Conservation (phyloP, 192 early-diverging fungal genomes). For the Coemansia sp. region DNA sequence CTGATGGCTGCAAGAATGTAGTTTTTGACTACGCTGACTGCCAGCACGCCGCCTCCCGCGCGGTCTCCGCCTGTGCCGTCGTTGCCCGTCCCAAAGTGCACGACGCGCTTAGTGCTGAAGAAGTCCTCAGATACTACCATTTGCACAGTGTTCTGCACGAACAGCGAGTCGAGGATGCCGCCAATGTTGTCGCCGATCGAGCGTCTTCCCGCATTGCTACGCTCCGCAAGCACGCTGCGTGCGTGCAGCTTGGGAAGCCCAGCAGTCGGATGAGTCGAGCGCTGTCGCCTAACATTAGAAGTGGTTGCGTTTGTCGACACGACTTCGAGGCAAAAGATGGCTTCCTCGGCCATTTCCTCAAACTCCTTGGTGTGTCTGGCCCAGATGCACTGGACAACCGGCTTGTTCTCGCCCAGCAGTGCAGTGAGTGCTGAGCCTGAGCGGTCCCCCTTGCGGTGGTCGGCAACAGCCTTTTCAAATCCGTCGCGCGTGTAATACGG, state of each 20-base stretch:
- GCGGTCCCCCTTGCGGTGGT: slow-evolving; percentile 52
- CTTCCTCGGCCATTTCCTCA: slow-evolving; percentile 61
- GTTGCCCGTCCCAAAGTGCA: slow-evolving; percentile 61
- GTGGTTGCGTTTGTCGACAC: not conserved
- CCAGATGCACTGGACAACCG: slow-evolving; percentile 73
- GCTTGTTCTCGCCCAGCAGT: slow-evolving; percentile 25
- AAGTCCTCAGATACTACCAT: slow-evolving; percentile 77
- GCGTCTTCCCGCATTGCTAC: not conserved
- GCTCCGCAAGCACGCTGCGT: slow-evolving; percentile 4
- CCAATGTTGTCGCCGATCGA: slow-evolving; percentile 13
- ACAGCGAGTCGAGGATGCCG: slow-evolving; percentile 29
- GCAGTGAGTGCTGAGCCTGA: slow-evolving; percentile 22
- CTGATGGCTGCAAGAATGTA: slow-evolving; percentile 73
- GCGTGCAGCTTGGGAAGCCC: slow-evolving; percentile 19
- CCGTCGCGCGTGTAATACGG: slow-evolving; percentile 68
- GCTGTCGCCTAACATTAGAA: not conserved
- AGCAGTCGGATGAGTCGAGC: not conserved
- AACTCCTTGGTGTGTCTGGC: slow-evolving; percentile 62
- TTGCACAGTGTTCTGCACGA: slow-evolving; percentile 22
- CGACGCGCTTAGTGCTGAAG: slow-evolving; percentile 58
- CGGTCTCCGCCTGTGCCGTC: slow-evolving; percentile 51
- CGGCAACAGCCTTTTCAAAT: slow-evolving; percentile 59
- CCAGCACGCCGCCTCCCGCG: slow-evolving; percentile 67
- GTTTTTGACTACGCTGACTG: slow-evolving; percentile 66
- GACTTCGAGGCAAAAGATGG: slow-evolving; percentile 70